Evolutionary conservation across 2,329 filamentous ascomycete species (phyloP).

Genomic region (Fusarium torreyae): DNA sequence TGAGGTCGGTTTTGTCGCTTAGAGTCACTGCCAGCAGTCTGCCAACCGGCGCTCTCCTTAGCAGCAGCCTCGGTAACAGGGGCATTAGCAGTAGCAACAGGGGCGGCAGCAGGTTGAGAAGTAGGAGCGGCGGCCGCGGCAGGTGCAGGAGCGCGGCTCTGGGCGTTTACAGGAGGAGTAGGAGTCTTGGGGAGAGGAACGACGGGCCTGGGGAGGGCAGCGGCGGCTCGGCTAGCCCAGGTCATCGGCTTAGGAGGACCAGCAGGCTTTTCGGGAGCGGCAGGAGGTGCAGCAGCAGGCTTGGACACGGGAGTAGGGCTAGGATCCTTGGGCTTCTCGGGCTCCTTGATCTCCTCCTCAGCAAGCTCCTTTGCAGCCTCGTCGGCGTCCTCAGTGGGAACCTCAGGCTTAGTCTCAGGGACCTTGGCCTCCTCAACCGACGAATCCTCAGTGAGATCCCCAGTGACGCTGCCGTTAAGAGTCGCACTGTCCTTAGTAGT

Average conservation of each 20-base stretch:
- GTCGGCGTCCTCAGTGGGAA: conserved; percentile 60
- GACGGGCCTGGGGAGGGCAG: conserved; percentile 69
- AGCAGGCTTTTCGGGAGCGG: conserved; percentile 63
- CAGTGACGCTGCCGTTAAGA: conserved; percentile 53
- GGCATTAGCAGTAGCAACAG: conserved; percentile 56
- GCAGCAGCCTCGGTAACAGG: conserved; percentile 58
- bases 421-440: conserved; percentile 57
- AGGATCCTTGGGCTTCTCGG: conserved; percentile 78
- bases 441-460: conserved; percentile 51
- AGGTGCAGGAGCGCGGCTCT: conserved; percentile 69
- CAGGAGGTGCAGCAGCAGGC: conserved; percentile 43
- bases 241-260: conserved; percentile 73
- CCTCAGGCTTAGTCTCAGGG: conserved; percentile 57
- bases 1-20: conserved; percentile 86
- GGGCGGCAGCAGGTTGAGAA: conserved; percentile 56
- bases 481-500: conserved; percentile 55
- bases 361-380: conserved; percentile 67
- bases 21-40: conserved; percentile 86
- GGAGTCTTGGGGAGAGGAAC: conserved; percentile 72
- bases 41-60: conserved; percentile 78
- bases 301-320: conserved; percentile 66
- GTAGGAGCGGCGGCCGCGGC: conserved; percentile 53
- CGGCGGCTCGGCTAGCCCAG: conserved; percentile 80
- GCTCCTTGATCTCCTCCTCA: conserved; percentile 70
- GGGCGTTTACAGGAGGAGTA: conserved; percentile 62